Percentiles rank a stretch among this genome's conserved stretches.
Evolutionary conservation across 2,329 filamentous ascomycete species (phyloP).

Genomic region (Neonectria ditissima): DNA sequence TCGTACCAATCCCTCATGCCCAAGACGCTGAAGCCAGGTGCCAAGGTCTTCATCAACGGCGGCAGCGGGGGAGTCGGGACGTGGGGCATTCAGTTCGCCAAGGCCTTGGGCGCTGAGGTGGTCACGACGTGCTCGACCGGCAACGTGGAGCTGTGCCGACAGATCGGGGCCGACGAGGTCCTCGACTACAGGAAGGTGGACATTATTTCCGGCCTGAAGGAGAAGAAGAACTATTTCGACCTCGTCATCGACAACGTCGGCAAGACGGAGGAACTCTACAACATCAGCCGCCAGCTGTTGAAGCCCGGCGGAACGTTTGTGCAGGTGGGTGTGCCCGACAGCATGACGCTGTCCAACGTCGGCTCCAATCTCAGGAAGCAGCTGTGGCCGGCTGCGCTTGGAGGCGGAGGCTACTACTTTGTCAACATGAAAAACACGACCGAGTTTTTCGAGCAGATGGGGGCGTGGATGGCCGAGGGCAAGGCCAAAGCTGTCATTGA

Average conservation of each 20-base stretch:
- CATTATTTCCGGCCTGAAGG: slow-evolving; percentile 4
- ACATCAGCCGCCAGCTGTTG: background rate
- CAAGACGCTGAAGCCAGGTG: slow-evolving; percentile 13
- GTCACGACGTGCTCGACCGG: slow-evolving; percentile 49
- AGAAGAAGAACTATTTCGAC: slow-evolving; percentile 4
- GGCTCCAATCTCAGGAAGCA: slow-evolving; percentile 2
- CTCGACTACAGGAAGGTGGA: slow-evolving; percentile 17
- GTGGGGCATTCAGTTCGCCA: slow-evolving; percentile 54
- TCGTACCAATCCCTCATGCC: slow-evolving; percentile 40
- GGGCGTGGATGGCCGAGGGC: slow-evolving; percentile 17
- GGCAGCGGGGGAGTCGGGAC: slow-evolving; percentile 50
- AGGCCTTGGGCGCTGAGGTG: slow-evolving; percentile 48
- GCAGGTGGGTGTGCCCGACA: slow-evolving; percentile 12
- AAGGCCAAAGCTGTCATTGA: slow-evolving; percentile 12
- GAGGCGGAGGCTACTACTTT: slow-evolving; percentile 11
- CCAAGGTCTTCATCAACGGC: slow-evolving; percentile 46
- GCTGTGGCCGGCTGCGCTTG: background rate
- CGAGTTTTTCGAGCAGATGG: slow-evolving; percentile 17
- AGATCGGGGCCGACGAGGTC: slow-evolving; percentile 40
- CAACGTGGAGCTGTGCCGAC: slow-evolving; percentile 49
- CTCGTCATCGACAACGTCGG: slow-evolving; percentile 21
- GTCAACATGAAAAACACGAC: slow-evolving; percentile 25
- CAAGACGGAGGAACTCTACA: slow-evolving; percentile 1
- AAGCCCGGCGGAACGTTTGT: slow-evolving; percentile 12
- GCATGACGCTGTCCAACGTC: background rate